Conservation (phyloP, 345 rosid genomes). For the Populus nigra region DNA sequence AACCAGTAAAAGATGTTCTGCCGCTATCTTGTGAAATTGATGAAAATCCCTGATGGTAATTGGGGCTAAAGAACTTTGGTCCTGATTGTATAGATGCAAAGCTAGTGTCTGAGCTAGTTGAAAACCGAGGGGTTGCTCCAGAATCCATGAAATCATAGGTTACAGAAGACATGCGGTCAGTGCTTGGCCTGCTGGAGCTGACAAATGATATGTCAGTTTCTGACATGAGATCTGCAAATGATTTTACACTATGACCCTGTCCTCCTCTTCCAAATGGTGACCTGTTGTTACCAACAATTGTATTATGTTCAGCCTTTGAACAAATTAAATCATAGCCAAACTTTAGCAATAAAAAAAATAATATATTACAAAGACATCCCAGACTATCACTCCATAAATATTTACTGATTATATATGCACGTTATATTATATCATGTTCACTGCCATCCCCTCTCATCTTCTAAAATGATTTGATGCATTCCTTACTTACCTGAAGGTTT, state of each 20-base stretch:
- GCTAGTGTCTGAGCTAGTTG: conserved; percentile 63
- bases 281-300: conserved; percentile 35
- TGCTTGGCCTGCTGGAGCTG: conserved; percentile 82
- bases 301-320: background rate
- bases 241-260: conserved; percentile 28
- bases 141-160: conserved; percentile 51
- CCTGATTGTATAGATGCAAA: conserved; percentile 54
- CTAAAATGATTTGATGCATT: too few species aligned
- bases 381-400: too few species aligned
- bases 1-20: conserved; percentile 51
- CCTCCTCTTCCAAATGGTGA: conserved; percentile 43
- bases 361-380: too few species aligned
- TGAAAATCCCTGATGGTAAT: conserved; percentile 48
- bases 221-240: conserved; percentile 42
- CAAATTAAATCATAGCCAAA: background rate
- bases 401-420: too few species aligned
- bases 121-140: conserved; percentile 39
- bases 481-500: conserved; percentile 45
- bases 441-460: too few species aligned
- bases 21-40: conserved; percentile 53
- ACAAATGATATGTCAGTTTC: conserved; percentile 76
- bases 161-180: conserved; percentile 41
- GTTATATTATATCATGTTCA: too few species aligned
- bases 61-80: conserved; percentile 40
- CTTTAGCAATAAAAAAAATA: too few species aligned